phyloP scores from a whole-genome alignment of 768 basidiomycete species.

The Cystobasidium ongulense region DNA sequence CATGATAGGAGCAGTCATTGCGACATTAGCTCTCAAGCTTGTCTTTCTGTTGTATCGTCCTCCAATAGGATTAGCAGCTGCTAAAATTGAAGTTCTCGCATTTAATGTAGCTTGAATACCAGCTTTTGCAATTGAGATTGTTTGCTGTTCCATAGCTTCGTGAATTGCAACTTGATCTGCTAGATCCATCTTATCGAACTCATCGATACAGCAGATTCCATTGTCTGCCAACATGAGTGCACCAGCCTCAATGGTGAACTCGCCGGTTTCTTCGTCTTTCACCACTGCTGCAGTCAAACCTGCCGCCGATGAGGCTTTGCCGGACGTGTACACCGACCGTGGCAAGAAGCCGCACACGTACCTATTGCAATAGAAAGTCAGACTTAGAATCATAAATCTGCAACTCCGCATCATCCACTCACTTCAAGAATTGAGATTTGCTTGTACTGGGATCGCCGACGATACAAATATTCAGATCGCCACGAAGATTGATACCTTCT shows the following conservation, averaged over 20 bases:
- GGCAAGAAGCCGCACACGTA: constrained; percentile 97
- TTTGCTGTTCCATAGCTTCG: constrained; percentile 99
- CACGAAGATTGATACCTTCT: constrained; percentile 96
- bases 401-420: constrained; percentile 42
- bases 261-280: constrained; percentile 95
- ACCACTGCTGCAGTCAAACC: constrained; percentile 98
- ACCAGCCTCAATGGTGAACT: constrained; percentile 98
- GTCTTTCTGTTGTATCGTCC: constrained; percentile 95
- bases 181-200: constrained; percentile 99
- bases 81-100: constrained; percentile 91
- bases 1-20: constrained; percentile 99
- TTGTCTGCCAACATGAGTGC: constrained; percentile 99
- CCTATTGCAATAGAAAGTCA: constrained; percentile 48
- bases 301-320: constrained; percentile 97
- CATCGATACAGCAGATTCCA: constrained; percentile 99
- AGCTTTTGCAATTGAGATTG: constrained; percentile 97
- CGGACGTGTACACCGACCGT: constrained; percentile 94
- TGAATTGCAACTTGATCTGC: constrained; percentile 98
- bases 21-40: constrained; percentile 79
- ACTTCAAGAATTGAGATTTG: constrained; percentile 99
- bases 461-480: constrained; percentile 96
- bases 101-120: constrained; percentile 98
- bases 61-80: constrained; percentile 95
- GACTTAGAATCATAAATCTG: not conserved
- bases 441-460: constrained; percentile 94